Evolutionary conservation across 192 early-diverging fungal genomes (phyloP), one percentile per base, ranked within the genome.

Genomic region (Linnemannia exigua): DNA sequence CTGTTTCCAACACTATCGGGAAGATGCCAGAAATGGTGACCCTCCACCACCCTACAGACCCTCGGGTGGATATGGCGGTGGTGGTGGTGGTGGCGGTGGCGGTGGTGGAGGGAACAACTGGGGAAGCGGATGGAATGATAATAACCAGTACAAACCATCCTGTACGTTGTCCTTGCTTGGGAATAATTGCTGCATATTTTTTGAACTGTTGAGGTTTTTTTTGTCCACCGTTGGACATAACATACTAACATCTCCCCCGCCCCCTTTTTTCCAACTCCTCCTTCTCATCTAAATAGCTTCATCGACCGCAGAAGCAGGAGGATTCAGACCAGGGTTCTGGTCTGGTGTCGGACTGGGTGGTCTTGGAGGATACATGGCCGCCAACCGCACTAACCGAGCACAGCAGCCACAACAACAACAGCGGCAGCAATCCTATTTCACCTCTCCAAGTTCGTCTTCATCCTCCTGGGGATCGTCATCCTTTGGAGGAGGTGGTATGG

Each of bases 281-380:
- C n/a, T 33, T 31, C n/a, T 3, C 17, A n/a, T 14, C 33, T 54
- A 12, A 19, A 14, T 72, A 61, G 74, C 66, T 47, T 75, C 72
- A n/a, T 61, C 54, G 31, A 31, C 73, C 2, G 37, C 70, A 6
- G 41, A 46, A 20, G 22, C 67, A 44, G 70, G 70, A 44, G 82
- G 86, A 5, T 88, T 73, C 31, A 54, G 74, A 71, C 87, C 87
- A 25, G 87, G 87, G 6, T 88, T 88, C 74, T 88, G 82, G 82
- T 74, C 87, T 2, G 87, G 87, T 16, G 44, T 88, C 12, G 87
- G 87, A 1, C 71, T 88, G 1, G 87, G 85, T 22, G 79, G 81
- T 20, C 25, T 80, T 3, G 82, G 72, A 22, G 70, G 79, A 0
- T 77, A 88, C 41, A 36, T 88, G 37, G 72, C 82, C 6, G 36